phyloP scores from a whole-genome alignment of 495 filamentous ascomycete genomes.

The Tetracladium setigerum region DNA sequence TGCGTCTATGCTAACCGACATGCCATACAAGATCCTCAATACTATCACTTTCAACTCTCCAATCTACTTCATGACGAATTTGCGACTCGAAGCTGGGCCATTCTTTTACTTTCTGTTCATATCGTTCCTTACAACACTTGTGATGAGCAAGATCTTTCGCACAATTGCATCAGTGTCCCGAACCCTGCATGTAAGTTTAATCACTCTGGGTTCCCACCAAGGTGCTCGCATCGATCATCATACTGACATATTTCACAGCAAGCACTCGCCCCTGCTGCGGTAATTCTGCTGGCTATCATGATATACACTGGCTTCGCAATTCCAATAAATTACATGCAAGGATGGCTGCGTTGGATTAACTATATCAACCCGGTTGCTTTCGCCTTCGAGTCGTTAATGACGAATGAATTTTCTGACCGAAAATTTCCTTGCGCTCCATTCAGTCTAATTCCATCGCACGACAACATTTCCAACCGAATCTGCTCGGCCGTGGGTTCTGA shows the following conservation, averaged over 20 bases:
- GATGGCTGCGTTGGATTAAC: conserved; percentile 74
- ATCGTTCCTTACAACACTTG: conserved; percentile 59
- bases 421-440: conserved; percentile 41
- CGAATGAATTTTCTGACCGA: conserved; percentile 59
- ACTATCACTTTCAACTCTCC: conserved; percentile 30
- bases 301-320: conserved; percentile 83
- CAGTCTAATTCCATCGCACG: conserved; percentile 46
- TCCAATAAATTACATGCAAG: conserved; percentile 63
- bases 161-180: conserved; percentile 68
- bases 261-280: conserved; percentile 70
- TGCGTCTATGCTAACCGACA: conserved; percentile 64
- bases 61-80: conserved; percentile 72
- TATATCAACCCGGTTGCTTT: conserved; percentile 74
- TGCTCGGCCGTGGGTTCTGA: conserved; percentile 35
- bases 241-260: conserved; percentile 42
- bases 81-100: conserved; percentile 59
- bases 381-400: conserved; percentile 59
- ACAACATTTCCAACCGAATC: conserved; percentile 20
- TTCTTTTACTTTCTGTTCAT: conserved; percentile 81
- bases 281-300: conserved; percentile 72
- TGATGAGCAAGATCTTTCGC: conserved; percentile 74
- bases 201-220: conserved; percentile 69
- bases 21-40: conserved; percentile 46
- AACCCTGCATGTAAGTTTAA: conserved; percentile 70
- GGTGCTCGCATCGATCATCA: conserved; percentile 72